Conservation (phyloP, 1,139 yeast species). For the Saccharomyces hybrid region DNA sequence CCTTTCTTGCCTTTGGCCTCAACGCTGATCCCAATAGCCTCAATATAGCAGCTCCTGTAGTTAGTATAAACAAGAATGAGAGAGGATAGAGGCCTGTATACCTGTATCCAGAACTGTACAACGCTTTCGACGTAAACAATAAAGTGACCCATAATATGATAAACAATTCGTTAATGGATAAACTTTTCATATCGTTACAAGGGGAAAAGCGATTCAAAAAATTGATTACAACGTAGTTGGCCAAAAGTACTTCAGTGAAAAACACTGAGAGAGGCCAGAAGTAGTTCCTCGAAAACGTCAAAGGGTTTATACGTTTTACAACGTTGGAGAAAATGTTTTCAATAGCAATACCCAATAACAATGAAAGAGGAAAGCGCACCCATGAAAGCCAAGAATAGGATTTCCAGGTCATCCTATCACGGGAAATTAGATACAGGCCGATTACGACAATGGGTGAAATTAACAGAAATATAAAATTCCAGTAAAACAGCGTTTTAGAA, state of each 20-base stretch:
- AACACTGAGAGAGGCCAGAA: conserved; percentile 43
- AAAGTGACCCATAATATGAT: conserved; percentile 51
- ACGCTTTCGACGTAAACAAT: conserved; percentile 42
- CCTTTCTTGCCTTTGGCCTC: neutral
- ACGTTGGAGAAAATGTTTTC: conserved; percentile 28
- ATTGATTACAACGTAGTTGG: conserved; percentile 52
- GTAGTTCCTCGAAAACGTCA: conserved; percentile 52
- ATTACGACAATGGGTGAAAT: conserved; percentile 49
- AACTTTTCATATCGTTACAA: conserved; percentile 64
- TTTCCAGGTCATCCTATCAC: conserved; percentile 45
- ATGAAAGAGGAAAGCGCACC: conserved; percentile 53
- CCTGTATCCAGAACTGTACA: conserved; percentile 38
- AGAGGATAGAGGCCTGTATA: conserved; percentile 57
- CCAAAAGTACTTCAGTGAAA: conserved; percentile 41
- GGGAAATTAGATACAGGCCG: conserved; percentile 43
- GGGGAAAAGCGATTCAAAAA: conserved; percentile 45
- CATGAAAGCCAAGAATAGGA: conserved; percentile 35
- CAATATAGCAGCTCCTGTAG: conserved; percentile 42
- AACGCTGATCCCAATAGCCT: neutral
- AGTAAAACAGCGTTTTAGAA: conserved; percentile 39
- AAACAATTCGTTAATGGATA: conserved; percentile 53
- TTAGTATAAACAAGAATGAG: conserved; percentile 44
- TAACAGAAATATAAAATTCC: conserved; percentile 46
- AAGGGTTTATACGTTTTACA: conserved; percentile 39
- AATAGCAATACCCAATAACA: conserved; percentile 38